These are phyloP conservation scores for Xylariaceae sp. DNA, from an alignment of 2,329 filamentous ascomycete species.

Conservation along the genomic window DNA sequence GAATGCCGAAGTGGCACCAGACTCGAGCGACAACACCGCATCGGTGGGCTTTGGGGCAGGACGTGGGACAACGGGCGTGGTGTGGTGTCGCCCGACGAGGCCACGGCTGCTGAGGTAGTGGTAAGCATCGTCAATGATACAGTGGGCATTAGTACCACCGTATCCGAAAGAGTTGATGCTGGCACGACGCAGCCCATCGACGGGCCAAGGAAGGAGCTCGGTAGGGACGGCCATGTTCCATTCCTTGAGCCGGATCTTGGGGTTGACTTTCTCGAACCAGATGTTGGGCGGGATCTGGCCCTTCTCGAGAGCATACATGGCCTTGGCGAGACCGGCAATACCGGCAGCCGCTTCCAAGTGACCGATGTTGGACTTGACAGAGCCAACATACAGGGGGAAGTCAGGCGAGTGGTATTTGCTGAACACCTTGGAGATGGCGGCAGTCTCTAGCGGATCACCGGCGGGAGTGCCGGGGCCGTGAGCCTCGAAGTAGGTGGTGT, in stretches of 20 bases:
- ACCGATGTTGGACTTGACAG: constrained; percentile 28
- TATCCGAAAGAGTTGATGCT: constrained; percentile 34
- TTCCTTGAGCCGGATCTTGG: constrained; percentile 26
- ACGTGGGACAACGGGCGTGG: constrained; percentile 13
- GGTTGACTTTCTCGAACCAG: constrained; percentile 26
- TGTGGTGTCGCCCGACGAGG: constrained; percentile 23
- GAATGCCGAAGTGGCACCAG: constrained; percentile 17
- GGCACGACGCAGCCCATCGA: constrained; percentile 26
- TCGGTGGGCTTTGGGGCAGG: constrained; percentile 3
- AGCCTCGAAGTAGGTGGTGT: constrained; percentile 35
- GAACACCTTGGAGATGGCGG: constrained; percentile 32
- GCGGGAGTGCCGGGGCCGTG: constrained; percentile 35
- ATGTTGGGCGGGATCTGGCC: constrained; percentile 27
- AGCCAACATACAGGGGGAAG: constrained; percentile 23
- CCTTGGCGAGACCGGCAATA: constrained; percentile 28
- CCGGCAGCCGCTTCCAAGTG: constrained; percentile 26
- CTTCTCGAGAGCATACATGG: constrained; percentile 23
- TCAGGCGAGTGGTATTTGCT: constrained; percentile 17
- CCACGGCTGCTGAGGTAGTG: constrained; percentile 24
- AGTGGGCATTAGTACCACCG: constrained; percentile 34
- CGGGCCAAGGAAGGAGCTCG: constrained; percentile 25
- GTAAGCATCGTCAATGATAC: constrained; percentile 30
- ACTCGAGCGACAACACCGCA: constrained; percentile 11
- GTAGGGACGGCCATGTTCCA: constrained; percentile 27
- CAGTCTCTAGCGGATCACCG: constrained; percentile 38